Percentiles rank a stretch among this genome's conserved stretches.
Conservation (phyloP, 192 early-diverging fungal species). For the Entomortierella lignicola region DNA sequence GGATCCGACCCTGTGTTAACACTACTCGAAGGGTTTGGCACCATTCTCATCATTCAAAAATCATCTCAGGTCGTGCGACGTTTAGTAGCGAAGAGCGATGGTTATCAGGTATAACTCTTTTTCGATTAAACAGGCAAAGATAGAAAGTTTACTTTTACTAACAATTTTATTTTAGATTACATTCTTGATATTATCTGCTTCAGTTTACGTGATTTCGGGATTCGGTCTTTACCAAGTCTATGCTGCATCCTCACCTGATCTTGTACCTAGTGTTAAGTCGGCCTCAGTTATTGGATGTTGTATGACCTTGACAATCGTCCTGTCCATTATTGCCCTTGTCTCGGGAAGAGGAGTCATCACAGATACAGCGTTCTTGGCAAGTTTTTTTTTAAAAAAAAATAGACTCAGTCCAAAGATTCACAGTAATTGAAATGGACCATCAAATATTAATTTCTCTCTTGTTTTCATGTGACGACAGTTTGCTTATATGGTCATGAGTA, state of each 20-base stretch:
- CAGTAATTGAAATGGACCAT: neutral
- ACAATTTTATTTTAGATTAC: conserved; percentile 16
- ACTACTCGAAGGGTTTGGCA: conserved; percentile 48
- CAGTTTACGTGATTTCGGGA: conserved; percentile 43
- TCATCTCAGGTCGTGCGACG: conserved; percentile 45
- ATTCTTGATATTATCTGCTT: conserved; percentile 43
- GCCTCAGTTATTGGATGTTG: conserved; percentile 52
- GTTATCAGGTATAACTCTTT: conserved; percentile 37
- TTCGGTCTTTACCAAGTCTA: conserved; percentile 50
- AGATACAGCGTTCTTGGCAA: conserved; percentile 45
- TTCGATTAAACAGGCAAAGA: neutral
- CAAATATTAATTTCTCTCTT: neutral
- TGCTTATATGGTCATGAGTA: conserved; percentile 53
- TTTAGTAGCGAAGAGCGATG: conserved; percentile 39
- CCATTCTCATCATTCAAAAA: conserved; percentile 49
- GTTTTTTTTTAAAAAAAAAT: conserved; percentile 2
- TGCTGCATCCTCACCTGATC: conserved; percentile 42
- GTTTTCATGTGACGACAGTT: conserved; percentile 17
- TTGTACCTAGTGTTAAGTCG: conserved; percentile 45
- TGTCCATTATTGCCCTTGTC: conserved; percentile 46
- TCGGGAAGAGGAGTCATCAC: conserved; percentile 48
- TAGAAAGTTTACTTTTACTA: no score
- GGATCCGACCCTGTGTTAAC: conserved; percentile 47
- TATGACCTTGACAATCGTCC: conserved; percentile 46
- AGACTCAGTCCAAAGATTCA: neutral